Base-by-base conservation (phyloP, 176 grass and related monocot genomes). In the Secale cereale region DNA sequence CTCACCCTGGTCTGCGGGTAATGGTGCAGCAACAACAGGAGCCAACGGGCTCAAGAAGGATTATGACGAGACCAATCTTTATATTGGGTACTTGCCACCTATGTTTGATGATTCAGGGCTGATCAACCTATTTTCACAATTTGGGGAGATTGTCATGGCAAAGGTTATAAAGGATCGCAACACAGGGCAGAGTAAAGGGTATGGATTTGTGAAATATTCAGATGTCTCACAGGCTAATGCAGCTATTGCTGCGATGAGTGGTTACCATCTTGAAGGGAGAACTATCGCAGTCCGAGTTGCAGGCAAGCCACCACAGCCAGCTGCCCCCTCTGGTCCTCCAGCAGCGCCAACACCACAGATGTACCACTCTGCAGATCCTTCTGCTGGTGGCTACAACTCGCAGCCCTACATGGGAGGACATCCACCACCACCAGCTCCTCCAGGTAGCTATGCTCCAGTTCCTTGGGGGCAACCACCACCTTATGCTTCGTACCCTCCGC, bases 121-220 rank as follows among this genome's bases (percentile, higher is more conserved):
- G 35, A 91, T 99, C 56, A 87, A 79, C 8, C 65, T 92, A 32
- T 99, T 99, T 78, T 96, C 85, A 1, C 83, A 91, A 46, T 99
- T 94, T 86, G 97, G 97, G 31, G 93, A 96, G 62, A 99, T 99
- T 74, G 84, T 82, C 52, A 96, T 96, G 97, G 97, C 97, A 6
- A 99, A 99, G 81, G 93, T 99, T 82, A 96, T 99, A 83, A 99
- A 88, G 84, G 97, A 99, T 79, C 88, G 94, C 20, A 89, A 86
- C 52, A 94, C 90, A 32, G 91, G 94, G 46, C 74, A 89, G 29
- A 99, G 91, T 60, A 99, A 96, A 94, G 97, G 97, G 30, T 96
- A 99, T 59, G 97, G 97, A 13, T 99, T 99, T 90, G 91, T 96
- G 33, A 96, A 96, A 73, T 99, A 96, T 77, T 77, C 91, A 32